These are phyloP conservation scores for Porcisia hertigi DNA, from an alignment of 208 protist genomes.

Conservation along the genomic window DNA sequence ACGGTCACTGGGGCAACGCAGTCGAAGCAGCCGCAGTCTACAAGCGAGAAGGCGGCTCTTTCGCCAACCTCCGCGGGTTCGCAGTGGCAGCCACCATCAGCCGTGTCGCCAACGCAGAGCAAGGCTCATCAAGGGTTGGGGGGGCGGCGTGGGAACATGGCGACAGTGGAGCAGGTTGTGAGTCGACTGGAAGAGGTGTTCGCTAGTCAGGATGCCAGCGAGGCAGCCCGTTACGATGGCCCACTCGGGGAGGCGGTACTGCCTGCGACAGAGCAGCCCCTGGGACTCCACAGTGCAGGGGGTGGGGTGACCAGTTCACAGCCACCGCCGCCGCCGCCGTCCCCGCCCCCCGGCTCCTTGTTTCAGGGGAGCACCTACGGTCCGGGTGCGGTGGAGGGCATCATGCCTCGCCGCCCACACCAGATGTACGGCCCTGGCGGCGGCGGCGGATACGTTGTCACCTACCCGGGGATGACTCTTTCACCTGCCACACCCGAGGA, in stretches of 20 bases:
- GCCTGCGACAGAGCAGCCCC: slow-evolving; percentile 10
- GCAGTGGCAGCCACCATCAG: neutral
- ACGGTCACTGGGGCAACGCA: neutral
- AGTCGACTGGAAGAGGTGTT: slow-evolving; percentile 25
- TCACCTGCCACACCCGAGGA: slow-evolving; percentile 9
- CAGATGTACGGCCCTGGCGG: slow-evolving; percentile 1
- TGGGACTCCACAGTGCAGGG: neutral
- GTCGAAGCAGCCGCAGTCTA: neutral
- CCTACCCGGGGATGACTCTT: neutral
- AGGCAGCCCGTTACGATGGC: slow-evolving; percentile 13
- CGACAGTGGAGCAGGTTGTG: slow-evolving; percentile 5
- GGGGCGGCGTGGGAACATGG: slow-evolving; percentile 4
- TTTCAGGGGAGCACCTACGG: slow-evolving; percentile 5
- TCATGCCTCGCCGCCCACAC: neutral
- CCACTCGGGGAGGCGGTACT: slow-evolving; percentile 43
- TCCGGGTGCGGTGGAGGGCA: neutral
- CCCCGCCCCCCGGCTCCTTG: neutral
- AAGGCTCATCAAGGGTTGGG: neutral
- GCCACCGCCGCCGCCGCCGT: slow-evolving; percentile 5
- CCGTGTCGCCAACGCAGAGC: slow-evolving; percentile 2
- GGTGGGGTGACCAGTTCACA: neutral
- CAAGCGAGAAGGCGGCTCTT: neutral
- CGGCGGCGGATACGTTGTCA: slow-evolving; percentile 9
- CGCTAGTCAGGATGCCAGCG: slow-evolving; percentile 20
- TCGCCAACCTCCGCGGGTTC: neutral